Percentiles rank a stretch among this genome's conserved stretches.
Evolutionary conservation across 768 basidiomycete species (phyloP).

Genomic region (Cantharellus anzutake): DNA sequence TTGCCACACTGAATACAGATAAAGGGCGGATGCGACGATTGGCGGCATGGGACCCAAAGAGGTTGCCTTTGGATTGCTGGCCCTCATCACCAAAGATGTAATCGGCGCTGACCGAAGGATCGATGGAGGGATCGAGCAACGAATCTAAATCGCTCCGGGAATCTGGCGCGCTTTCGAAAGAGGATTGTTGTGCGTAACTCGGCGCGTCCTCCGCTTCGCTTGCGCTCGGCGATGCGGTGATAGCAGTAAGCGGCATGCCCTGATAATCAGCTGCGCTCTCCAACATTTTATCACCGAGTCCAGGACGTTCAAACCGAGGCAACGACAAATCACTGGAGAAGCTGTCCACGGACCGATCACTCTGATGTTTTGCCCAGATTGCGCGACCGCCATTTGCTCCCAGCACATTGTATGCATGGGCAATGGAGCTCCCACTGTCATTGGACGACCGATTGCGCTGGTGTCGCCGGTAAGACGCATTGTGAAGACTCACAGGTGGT

Average conservation of each 20-base stretch:
- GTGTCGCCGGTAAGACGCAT: constrained; percentile 35
- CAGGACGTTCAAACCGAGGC: constrained; percentile 43
- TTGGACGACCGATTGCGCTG: constrained; percentile 5
- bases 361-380: constrained; percentile 37
- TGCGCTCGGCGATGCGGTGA: constrained; percentile 38
- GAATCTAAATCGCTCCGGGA: constrained; percentile 28
- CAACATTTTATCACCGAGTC: constrained; percentile 78
- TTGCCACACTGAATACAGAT: constrained; percentile 37
- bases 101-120: constrained; percentile 30
- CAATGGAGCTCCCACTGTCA: constrained; percentile 36
- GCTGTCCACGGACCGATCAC: constrained; percentile 30
- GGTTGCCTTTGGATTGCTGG: constrained; percentile 17
- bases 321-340: constrained; percentile 42
- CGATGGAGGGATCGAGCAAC: constrained; percentile 37
- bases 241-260: constrained; percentile 36
- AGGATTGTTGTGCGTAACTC: constrained; percentile 28
- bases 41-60: constrained; percentile 22
- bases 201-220: constrained; percentile 19
- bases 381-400: constrained; percentile 36
- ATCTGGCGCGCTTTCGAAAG: constrained; percentile 19
- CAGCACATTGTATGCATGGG: constrained; percentile 33
- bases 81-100: constrained; percentile 38
- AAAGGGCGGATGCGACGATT: constrained; percentile 37
- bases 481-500: constrained; percentile 56
- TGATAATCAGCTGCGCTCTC: constrained; percentile 30